phyloP scores from a whole-genome alignment of 208 protist genomes.

The Acanthamoeba castellanii region DNA sequence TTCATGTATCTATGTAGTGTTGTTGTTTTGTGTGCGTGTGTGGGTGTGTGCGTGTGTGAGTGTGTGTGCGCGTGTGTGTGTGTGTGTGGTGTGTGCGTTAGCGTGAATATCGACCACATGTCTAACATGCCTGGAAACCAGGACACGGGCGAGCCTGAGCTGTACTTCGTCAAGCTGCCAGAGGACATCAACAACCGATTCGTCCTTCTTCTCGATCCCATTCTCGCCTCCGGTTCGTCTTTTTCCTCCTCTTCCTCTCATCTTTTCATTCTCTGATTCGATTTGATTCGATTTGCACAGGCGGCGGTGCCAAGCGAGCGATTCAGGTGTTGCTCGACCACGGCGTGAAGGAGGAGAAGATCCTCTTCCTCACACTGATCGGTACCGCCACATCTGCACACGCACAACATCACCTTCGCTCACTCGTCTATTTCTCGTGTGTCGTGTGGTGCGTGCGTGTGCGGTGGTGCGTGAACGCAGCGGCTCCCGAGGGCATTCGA shows the following conservation, averaged over 20 bases:
- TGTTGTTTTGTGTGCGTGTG: too few relatives aligned
- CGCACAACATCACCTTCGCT: too few relatives aligned
- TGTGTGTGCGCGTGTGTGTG: too few relatives aligned
- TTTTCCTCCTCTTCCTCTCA: background rate
- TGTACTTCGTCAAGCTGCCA: slow-evolving; percentile 97
- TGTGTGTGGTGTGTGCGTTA: too few relatives aligned
- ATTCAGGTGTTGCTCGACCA: slow-evolving; percentile 85
- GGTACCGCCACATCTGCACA: background rate
- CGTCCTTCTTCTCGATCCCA: slow-evolving; percentile 97
- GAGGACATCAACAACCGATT: slow-evolving; percentile 87
- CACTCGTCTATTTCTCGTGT: background rate
- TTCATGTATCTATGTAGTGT: background rate
- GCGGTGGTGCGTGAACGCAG: background rate
- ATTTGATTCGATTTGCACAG: background rate
- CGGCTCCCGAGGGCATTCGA: slow-evolving; percentile 81
- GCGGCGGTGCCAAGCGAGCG: slow-evolving; percentile 80
- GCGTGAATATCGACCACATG: too few relatives aligned
- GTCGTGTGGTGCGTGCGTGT: background rate
- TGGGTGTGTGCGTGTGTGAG: too few relatives aligned
- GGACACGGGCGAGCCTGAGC: slow-evolving; percentile 90
- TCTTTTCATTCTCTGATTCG: background rate
- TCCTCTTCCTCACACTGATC: slow-evolving; percentile 97
- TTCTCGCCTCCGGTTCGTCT: slow-evolving; percentile 93
- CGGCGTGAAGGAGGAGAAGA: slow-evolving; percentile 93
- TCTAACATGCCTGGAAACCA: background rate